Base-by-base conservation (phyloP, 1,139 yeast genomes). In the Pneumocystis jirovecii region DNA sequence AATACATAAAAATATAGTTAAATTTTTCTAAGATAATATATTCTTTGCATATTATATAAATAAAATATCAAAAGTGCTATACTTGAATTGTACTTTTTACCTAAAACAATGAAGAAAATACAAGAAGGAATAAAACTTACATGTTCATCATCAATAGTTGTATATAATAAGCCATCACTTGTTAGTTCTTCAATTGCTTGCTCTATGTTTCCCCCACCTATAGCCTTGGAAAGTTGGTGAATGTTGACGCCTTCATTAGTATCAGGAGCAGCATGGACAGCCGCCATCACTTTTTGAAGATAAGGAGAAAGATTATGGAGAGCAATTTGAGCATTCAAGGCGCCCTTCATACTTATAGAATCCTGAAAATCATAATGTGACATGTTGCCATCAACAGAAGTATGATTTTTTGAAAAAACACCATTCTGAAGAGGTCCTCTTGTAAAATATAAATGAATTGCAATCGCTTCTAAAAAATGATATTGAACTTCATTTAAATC, bases 401-500 rank as follows among this genome's bases (percentile, higher is more conserved):
- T 8, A 15, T 34, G 34, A 25, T 39, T 62, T 17, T 37, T 44
- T 50, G 57, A 50, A 4, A 6, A 25, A 25, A 12, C 7, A 12
- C 21, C 21, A 25, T 50, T 50, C 12, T 50, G 57, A 25, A 29
- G 34, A 29, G 63, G 65, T 21, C 66, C 66, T 29, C 70, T 72
- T n/a, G 75, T 71, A 65, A 69, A 68, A 56, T 68, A 68, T 45
- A 76, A 69, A 71, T 86, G 91, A 65, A 82, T 80, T 67, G 82
- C 79, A 64, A 88, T 83, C 5, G 93, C 93, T 69, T 85, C 83
- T 66, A 91, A 77, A 70, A 84, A 83, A 74, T 91, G 96, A 71
- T 88, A 86, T 45, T 87, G 73, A 29, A 90, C 84, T 72, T 87
- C 87, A 73, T 89, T 89, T 73, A 82, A 86, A 72, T 88, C 91